Evolutionary conservation across 331 rosid species (phyloP).

Genomic region (Malus hybrid): DNA sequence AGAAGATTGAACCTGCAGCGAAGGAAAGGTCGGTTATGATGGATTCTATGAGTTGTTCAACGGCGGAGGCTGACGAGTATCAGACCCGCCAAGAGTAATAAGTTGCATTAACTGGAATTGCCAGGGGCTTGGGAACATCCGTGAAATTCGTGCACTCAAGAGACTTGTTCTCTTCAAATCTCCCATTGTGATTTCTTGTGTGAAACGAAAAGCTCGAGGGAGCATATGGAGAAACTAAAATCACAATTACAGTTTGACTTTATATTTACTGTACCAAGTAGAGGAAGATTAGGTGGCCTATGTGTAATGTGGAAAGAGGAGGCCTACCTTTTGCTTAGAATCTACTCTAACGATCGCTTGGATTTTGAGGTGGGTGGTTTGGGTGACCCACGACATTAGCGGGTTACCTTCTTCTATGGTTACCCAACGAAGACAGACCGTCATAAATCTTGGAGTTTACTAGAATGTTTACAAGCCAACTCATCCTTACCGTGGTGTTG

Average conservation of each 20-base stretch:
- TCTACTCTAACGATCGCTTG: not conserved
- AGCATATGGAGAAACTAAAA: too few relatives aligned
- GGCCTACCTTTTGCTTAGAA: accelerated
- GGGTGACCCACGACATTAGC: not conserved
- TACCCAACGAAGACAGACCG: accelerated
- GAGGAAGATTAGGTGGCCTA: not conserved
- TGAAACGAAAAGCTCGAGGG: not conserved
- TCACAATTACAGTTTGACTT: not conserved
- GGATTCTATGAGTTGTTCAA: too few relatives aligned
- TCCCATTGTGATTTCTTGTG: not conserved
- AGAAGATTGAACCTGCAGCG: too few relatives aligned
- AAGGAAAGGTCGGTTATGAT: accelerated
- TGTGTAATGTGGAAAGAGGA: not conserved
- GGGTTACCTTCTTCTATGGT: not conserved
- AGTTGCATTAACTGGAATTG: not conserved
- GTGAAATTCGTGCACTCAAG: not conserved
- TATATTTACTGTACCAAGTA: not conserved
- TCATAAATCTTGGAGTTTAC: not conserved
- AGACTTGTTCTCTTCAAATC: not conserved
- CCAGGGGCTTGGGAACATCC: not conserved
- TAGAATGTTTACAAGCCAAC: not conserved
- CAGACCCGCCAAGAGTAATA: not conserved
- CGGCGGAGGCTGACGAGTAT: too few relatives aligned
- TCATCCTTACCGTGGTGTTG: not conserved
- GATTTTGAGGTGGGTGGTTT: not conserved